phyloP scores from a whole-genome alignment of 345 rosid genomes.

The thale cress (Arabidopsis thaliana) region TAIR10.1 NC_003076.8:21905501-21906000 shows the following conservation, averaged over 20 bases:
- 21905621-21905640: conserved; percentile 39
- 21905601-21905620: conserved; percentile 32
- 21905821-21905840: not conserved
- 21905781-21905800: not conserved
- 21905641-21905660: conserved; percentile 34
- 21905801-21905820: not conserved
- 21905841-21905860: not conserved
- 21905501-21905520: conserved; percentile 23
- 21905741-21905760: not conserved
- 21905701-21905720: not conserved
- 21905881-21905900: too few relatives aligned
- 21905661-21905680: not conserved
- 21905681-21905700: conserved; percentile 4
- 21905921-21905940: too few relatives aligned
- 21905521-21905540: conserved; percentile 38
- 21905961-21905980: too few relatives aligned
- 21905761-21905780: not conserved
- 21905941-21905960: too few relatives aligned
- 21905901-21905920: too few relatives aligned
- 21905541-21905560: conserved; percentile 39
- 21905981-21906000: too few relatives aligned
- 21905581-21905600: conserved; percentile 29
- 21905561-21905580: conserved; percentile 24
- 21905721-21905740: not conserved
- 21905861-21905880: too few relatives aligned